Percentiles rank a stretch among this genome's conserved stretches.
phyloP scores from a whole-genome alignment of 305 asterid genomes.

The Coffea humblotiana region DNA sequence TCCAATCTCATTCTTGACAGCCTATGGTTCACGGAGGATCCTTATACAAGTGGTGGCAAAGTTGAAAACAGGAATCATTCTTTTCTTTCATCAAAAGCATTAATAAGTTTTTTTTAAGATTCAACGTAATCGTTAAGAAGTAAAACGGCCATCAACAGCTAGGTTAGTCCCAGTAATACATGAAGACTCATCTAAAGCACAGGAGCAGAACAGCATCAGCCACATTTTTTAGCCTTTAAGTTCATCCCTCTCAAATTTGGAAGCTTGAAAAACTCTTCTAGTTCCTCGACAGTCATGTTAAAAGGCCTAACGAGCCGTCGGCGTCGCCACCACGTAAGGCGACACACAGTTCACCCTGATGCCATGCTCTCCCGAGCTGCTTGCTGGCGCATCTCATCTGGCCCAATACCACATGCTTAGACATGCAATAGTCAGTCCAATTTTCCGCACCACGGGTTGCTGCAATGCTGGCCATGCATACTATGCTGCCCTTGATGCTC shows the following conservation, averaged over 20 bases:
- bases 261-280: not conserved
- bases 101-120: no score
- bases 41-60: no score
- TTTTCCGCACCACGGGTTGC: fast-evolving
- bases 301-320: not conserved
- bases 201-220: conserved; percentile 15
- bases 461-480: conserved; percentile 16
- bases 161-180: conserved; percentile 8
- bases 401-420: conserved; percentile 21
- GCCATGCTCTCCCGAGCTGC: conserved; percentile 18
- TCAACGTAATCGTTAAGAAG: no score
- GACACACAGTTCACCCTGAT: conserved; percentile 23
- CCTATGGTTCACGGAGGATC: no score
- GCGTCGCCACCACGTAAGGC: conserved; percentile 15
- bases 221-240: not conserved
- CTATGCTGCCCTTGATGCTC: conserved; percentile 4
- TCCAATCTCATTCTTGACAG: no score
- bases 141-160: not conserved
- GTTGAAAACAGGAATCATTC: no score
- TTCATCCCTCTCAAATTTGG: not conserved
- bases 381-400: conserved; percentile 13
- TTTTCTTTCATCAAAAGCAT: no score
- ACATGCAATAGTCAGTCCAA: not conserved
- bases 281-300: not conserved
- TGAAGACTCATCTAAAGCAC: conserved; percentile 12